phyloP scores from a whole-genome alignment of 495 filamentous ascomycete species.

The Achaetomiella virescens region DNA sequence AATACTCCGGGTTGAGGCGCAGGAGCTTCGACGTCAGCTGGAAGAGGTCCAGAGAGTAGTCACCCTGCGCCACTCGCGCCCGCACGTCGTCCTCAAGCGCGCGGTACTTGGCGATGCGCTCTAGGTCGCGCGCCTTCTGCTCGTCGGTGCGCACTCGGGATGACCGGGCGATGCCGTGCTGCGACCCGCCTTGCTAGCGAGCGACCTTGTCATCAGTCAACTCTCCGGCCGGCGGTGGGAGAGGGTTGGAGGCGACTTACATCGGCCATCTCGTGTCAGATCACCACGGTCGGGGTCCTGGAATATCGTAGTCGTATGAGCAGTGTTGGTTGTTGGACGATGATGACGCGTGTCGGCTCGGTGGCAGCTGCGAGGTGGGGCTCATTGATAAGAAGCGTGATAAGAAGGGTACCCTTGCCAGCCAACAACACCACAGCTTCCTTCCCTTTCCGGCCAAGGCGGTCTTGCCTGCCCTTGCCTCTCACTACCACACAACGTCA shows the following conservation, averaged over 20 bases:
- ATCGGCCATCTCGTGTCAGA: conserved; percentile 16
- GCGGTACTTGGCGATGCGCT: conserved; percentile 73
- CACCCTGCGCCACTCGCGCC: conserved; percentile 48
- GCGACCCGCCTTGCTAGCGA: conserved; percentile 26
- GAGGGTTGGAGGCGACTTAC: conserved; percentile 9
- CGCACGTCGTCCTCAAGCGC: conserved; percentile 61
- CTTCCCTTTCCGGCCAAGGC: no score
- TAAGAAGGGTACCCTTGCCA: no score
- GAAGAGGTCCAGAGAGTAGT: conserved; percentile 62
- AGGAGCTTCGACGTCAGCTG: conserved; percentile 74
- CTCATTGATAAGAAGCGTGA: no score
- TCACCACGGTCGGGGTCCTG: no score
- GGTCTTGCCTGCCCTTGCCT: no score
- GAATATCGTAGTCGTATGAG: no score
- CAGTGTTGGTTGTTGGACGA: no score
- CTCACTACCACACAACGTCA: no score
- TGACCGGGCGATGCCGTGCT: conserved; percentile 69
- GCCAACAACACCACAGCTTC: no score
- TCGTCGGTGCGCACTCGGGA: conserved; percentile 56
- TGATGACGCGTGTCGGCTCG: no score
- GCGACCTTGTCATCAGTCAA: conserved; percentile 27
- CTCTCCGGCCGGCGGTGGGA: background rate
- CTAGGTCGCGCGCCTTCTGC: conserved; percentile 59
- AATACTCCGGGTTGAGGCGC: conserved; percentile 89
- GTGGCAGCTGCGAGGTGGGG: no score